Evolutionary conservation across 768 basidiomycete genomes (phyloP).

Genomic region (Tulasnella sp.): DNA sequence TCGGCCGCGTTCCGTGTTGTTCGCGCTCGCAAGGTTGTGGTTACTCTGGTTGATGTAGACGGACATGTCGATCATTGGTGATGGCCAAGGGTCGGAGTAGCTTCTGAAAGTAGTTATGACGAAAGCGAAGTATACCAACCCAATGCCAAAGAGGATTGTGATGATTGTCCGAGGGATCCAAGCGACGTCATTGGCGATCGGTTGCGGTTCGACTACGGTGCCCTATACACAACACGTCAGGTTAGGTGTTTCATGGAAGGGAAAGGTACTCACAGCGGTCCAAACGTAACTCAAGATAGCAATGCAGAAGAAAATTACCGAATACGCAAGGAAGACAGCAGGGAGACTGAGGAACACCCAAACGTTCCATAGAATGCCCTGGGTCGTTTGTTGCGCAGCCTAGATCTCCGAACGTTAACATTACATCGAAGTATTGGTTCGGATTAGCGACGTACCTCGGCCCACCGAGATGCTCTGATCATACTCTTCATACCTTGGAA

Average conservation of each 20-base stretch:
- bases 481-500: slow-evolving; percentile 19
- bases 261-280: slow-evolving; percentile 5
- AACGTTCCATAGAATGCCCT: slow-evolving; percentile 18
- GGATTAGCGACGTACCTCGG: slow-evolving; percentile 17
- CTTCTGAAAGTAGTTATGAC: slow-evolving; percentile 11
- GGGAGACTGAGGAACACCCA: slow-evolving; percentile 19
- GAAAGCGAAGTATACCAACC: slow-evolving; percentile 12
- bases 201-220: background rate
- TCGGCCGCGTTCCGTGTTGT: background rate
- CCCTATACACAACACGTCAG: background rate
- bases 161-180: slow-evolving; percentile 7
- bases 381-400: slow-evolving; percentile 15
- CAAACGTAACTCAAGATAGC: slow-evolving; percentile 13
- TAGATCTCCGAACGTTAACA: background rate
- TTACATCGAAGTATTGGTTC: background rate
- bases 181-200: background rate
- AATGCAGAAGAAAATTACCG: slow-evolving; percentile 16
- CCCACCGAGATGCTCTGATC: slow-evolving; percentile 17
- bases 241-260: background rate
- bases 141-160: slow-evolving; percentile 12
- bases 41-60: background rate
- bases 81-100: slow-evolving; percentile 13
- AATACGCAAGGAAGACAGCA: slow-evolving; percentile 16
- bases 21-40: background rate
- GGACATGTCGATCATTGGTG: background rate